phyloP scores from a whole-genome alignment of 176 grass and related monocot genomes.

The Eremochloa ophiuroides region DNA sequence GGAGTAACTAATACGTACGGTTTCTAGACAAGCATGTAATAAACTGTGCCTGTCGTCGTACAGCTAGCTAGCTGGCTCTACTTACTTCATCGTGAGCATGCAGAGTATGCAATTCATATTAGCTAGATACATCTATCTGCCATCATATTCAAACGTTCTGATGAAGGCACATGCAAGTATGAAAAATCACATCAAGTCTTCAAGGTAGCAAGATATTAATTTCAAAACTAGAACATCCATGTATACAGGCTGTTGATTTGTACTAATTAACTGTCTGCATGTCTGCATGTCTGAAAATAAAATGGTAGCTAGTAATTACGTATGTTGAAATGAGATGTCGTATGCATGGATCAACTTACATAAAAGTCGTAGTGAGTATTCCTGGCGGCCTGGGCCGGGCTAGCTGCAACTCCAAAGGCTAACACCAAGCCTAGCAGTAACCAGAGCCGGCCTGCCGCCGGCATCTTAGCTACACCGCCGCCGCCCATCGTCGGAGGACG shows the following conservation, averaged over 20 bases:
- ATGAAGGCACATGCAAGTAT: no score
- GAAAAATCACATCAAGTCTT: no score
- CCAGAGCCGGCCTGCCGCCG: neutral
- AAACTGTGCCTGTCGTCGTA: neutral
- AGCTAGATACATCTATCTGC: no score
- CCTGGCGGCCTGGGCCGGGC: slow-evolving; percentile 14
- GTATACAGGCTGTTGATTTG: no score
- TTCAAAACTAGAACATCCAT: no score
- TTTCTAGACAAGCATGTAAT: neutral
- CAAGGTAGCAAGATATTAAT: no score
- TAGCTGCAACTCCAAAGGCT: slow-evolving; percentile 6
- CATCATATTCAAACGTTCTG: neutral
- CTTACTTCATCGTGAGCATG: neutral
- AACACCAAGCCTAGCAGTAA: slow-evolving; percentile 14
- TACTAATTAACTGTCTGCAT: no score
- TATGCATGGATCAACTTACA: slow-evolving; percentile 31
- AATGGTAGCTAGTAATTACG: no score
- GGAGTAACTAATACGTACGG: no score
- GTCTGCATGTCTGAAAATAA: neutral
- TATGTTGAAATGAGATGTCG: neutral
- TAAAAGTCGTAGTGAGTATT: slow-evolving; percentile 32
- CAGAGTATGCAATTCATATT: neutral
- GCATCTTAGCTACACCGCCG: neutral
- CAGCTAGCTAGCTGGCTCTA: neutral
- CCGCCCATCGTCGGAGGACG: slow-evolving; percentile 19